Evolutionary conservation across 108 stramenopile species (phyloP).

Genomic region (Craspedostauros australis): DNA sequence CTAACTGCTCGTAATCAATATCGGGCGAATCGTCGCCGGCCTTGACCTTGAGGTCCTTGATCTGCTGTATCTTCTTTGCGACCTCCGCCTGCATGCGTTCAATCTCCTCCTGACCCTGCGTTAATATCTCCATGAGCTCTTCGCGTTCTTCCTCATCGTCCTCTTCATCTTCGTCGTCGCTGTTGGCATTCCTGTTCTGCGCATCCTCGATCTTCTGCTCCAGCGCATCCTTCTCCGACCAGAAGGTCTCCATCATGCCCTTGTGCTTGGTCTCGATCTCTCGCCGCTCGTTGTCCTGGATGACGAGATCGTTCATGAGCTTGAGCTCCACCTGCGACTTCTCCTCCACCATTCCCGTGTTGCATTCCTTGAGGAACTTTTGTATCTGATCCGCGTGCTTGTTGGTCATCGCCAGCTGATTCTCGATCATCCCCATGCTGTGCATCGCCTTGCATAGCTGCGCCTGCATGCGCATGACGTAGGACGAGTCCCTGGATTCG

Average conservation of each 20-base stretch:
- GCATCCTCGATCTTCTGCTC: conserved; percentile 26
- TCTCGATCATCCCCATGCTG: conserved; percentile 70
- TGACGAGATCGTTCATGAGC: conserved; percentile 64
- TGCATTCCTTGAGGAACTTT: conserved; percentile 46
- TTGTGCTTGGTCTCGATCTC: conserved; percentile 47
- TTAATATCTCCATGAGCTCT: conserved; percentile 20
- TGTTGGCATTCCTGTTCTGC: conserved; percentile 10
- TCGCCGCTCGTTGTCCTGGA: conserved; percentile 46
- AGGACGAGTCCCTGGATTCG: conserved; percentile 35
- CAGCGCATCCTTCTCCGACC: conserved; percentile 38
- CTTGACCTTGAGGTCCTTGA: conserved; percentile 1
- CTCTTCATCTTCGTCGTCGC: conserved; percentile 15
- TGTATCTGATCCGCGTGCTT: conserved; percentile 29
- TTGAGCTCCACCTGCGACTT: conserved; percentile 59
- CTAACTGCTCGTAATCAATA: neutral
- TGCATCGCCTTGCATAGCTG: conserved; percentile 83
- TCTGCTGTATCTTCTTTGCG: neutral
- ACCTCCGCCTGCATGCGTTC: conserved; percentile 12
- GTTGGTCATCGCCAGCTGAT: conserved; percentile 59
- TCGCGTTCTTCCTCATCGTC: conserved; percentile 30
- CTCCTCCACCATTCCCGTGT: conserved; percentile 48
- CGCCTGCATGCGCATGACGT: conserved; percentile 73
- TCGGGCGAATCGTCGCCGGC: neutral
- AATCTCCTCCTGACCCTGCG: conserved; percentile 26
- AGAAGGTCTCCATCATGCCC: conserved; percentile 31